Evolutionary conservation across 2,329 filamentous ascomycete genomes (phyloP).

Genomic region (Alternaria consortialis): DNA sequence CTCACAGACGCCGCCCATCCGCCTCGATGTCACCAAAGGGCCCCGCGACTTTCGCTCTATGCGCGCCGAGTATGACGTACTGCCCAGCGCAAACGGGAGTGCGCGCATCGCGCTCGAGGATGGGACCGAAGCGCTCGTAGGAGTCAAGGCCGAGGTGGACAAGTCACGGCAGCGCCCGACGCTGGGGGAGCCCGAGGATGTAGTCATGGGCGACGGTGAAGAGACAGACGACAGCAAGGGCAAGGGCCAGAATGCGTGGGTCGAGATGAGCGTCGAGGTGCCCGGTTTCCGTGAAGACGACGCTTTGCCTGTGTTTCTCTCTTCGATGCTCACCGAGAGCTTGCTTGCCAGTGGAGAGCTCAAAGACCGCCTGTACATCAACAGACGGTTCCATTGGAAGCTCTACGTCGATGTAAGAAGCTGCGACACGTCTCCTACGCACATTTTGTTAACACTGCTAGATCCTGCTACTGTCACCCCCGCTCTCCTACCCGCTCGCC

Average conservation of each 20-base stretch:
- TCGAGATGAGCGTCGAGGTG: slow-evolving; percentile 91
- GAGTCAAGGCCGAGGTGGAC: slow-evolving; percentile 94
- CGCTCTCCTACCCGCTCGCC: slow-evolving; percentile 90
- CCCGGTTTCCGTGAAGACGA: slow-evolving; percentile 92
- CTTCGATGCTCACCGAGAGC: slow-evolving; percentile 88
- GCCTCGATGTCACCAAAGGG: slow-evolving; percentile 70
- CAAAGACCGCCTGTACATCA: slow-evolving; percentile 81
- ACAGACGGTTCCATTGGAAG: slow-evolving; percentile 93
- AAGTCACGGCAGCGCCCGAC: slow-evolving; percentile 61
- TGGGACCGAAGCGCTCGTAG: slow-evolving; percentile 94
- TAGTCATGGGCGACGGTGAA: slow-evolving; percentile 53
- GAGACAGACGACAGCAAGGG: slow-evolving; percentile 39
- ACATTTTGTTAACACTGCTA: slow-evolving; percentile 49
- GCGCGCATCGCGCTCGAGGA: slow-evolving; percentile 94
- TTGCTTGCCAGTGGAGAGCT: slow-evolving; percentile 75
- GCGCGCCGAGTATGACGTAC: slow-evolving; percentile 86
- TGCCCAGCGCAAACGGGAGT: slow-evolving; percentile 90
- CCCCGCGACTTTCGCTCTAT: slow-evolving; percentile 90
- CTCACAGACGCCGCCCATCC: slow-evolving; percentile 80
- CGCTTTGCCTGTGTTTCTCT: slow-evolving; percentile 83
- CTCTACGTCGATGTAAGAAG: slow-evolving; percentile 85
- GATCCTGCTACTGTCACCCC: slow-evolving; percentile 93
- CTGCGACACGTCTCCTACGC: neutral
- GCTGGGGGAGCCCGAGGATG: slow-evolving; percentile 40
- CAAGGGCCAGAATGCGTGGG: slow-evolving; percentile 72